These are phyloP conservation scores for Mortierella sp. DNA, from an alignment of 371 early-diverging fungal genomes.

Conservation along the genomic window DNA sequence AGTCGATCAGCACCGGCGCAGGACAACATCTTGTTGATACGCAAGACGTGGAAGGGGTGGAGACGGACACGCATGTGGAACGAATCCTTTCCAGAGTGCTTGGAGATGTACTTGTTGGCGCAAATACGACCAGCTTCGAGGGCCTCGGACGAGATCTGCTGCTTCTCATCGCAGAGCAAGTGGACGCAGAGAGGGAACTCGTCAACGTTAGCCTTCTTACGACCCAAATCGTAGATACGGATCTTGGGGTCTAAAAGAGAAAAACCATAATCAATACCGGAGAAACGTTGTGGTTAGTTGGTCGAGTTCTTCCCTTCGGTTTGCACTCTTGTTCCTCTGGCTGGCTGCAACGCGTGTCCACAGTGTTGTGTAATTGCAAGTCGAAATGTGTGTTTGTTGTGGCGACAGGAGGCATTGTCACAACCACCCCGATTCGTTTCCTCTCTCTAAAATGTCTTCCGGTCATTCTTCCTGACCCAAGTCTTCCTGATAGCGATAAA, in stretches of 20 bases:
- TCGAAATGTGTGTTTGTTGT: too few species aligned
- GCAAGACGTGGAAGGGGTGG: conserved; percentile 99
- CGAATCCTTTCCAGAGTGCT: conserved; percentile 98
- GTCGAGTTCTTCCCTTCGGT: too few species aligned
- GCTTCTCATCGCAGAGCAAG: conserved; percentile 98
- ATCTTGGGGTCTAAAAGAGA: conserved; percentile 91
- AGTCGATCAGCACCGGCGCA: conserved; percentile 99
- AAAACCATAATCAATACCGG: neutral
- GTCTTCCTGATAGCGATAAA: too few species aligned
- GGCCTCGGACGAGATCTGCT: conserved; percentile 99
- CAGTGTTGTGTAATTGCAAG: too few species aligned
- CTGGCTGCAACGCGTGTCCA: too few species aligned
- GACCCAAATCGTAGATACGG: conserved; percentile 98
- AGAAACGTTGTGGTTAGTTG: too few species aligned
- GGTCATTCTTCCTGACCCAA: neutral
- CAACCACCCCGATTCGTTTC: too few species aligned
- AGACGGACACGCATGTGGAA: conserved; percentile 99
- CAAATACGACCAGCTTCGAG: conserved; percentile 94
- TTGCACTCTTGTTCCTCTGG: too few species aligned
- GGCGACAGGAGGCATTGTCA: too few species aligned
- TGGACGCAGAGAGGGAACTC: conserved; percentile 99
- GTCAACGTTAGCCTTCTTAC: conserved; percentile 98
- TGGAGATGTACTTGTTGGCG: conserved; percentile 99
- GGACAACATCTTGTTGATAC: conserved; percentile 99
- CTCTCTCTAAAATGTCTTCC: too few species aligned